Evolutionary conservation across 2,329 filamentous ascomycete genomes (phyloP).

Genomic region (Calonectria pauciramosa): DNA sequence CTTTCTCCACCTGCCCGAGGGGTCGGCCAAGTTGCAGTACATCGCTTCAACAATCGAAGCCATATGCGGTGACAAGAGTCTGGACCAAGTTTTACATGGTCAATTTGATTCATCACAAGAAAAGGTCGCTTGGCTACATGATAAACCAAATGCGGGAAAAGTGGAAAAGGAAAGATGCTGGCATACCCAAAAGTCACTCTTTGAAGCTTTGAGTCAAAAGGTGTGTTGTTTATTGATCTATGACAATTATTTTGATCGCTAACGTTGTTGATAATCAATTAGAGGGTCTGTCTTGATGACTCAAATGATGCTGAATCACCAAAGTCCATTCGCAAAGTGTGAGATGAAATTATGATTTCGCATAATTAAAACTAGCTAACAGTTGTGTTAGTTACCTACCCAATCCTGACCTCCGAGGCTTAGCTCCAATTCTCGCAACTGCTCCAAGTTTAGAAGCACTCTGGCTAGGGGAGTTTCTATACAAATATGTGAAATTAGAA

Average conservation of each 20-base stretch:
- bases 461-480: background rate
- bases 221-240: background rate
- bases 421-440: background rate
- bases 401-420: background rate
- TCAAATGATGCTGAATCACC: background rate
- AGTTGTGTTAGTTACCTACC: background rate
- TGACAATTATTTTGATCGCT: no score
- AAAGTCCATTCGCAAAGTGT: background rate
- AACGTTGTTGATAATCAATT: background rate
- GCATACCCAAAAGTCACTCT: background rate
- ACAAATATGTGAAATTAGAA: background rate
- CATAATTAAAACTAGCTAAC: background rate
- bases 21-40: background rate
- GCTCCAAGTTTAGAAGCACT: background rate
- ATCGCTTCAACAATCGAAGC: background rate
- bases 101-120: background rate
- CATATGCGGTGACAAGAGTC: background rate
- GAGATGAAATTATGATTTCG: background rate
- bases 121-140: background rate
- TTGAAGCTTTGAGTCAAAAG: background rate
- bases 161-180: background rate
- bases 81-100: background rate
- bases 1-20: background rate
- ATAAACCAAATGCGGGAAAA: background rate
- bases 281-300: background rate